Conservation (phyloP, 495 filamentous ascomycete species). For the Aspergillus cavernicola region DNA sequence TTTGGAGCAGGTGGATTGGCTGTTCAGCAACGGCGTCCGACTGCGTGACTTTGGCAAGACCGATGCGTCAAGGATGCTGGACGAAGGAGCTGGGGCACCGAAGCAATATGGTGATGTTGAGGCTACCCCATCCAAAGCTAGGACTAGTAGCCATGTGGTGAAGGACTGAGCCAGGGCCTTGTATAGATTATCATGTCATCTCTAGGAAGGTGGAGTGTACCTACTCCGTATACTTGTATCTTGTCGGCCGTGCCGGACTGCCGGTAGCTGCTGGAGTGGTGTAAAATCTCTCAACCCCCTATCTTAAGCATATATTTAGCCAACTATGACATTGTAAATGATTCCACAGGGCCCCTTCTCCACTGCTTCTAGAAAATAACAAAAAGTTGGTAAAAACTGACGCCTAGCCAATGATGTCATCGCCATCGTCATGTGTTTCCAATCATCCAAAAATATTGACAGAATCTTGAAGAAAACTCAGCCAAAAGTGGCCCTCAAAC, state of each 20-base stretch:
- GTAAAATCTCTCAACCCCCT: no score
- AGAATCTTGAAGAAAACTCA: no score
- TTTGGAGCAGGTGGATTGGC: constrained; percentile 10
- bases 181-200: no score
- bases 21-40: constrained; percentile 5
- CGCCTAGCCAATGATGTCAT: constrained; percentile 5
- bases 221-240: no score
- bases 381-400: background rate
- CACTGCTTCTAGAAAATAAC: no score
- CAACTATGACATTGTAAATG: no score
- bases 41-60: constrained; percentile 2
- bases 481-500: background rate
- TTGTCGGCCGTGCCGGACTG: no score
- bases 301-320: no score
- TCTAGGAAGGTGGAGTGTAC: no score
- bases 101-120: background rate
- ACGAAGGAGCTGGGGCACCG: background rate
- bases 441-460: background rate
- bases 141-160: background rate
- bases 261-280: no score
- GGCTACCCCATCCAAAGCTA: background rate
- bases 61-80: constrained; percentile 2
- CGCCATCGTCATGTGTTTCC: background rate
- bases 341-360: no score
- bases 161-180: background rate